Evolutionary conservation across 495 filamentous ascomycete species (phyloP).

Genomic region (Friedmanniomyces endolithicus): DNA sequence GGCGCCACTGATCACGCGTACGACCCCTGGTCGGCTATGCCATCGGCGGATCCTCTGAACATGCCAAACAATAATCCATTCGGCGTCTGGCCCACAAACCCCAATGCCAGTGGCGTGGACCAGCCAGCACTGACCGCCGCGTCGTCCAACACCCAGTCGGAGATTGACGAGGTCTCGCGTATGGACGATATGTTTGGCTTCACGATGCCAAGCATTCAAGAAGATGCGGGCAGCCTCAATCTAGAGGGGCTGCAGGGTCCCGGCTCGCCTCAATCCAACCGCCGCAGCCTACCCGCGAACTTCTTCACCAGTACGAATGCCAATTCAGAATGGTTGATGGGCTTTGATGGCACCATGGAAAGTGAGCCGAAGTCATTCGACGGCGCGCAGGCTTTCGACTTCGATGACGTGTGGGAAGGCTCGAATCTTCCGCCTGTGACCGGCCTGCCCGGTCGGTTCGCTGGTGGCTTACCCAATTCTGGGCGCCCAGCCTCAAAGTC

Average conservation of each 20-base stretch:
- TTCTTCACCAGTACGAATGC: conserved; percentile 6
- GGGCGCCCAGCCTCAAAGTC: conserved; percentile 11
- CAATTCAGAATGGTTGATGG: background rate
- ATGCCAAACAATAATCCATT: conserved; percentile 22
- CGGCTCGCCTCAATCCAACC: conserved; percentile 9
- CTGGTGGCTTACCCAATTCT: background rate
- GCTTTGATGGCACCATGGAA: background rate
- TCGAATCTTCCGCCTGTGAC: background rate
- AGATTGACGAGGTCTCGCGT: conserved; percentile 24
- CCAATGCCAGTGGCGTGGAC: conserved; percentile 12
- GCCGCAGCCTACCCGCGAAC: conserved; percentile 14
- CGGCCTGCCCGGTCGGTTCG: background rate
- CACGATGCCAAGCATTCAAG: conserved; percentile 18
- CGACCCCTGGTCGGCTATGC: conserved; percentile 13
- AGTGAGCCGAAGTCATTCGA: background rate
- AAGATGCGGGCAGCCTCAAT: conserved; percentile 10
- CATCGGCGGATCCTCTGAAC: background rate
- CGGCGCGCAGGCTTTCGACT: background rate
- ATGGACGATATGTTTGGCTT: conserved; percentile 10
- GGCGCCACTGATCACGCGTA: conserved; percentile 1
- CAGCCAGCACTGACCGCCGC: conserved; percentile 27
- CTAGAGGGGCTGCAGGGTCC: background rate
- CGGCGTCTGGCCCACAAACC: conserved; percentile 18
- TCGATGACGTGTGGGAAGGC: conserved; percentile 8
- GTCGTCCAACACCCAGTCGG: conserved; percentile 29